phyloP scores from a whole-genome alignment of 2,329 filamentous ascomycete genomes.

The Knufia petricola region DNA sequence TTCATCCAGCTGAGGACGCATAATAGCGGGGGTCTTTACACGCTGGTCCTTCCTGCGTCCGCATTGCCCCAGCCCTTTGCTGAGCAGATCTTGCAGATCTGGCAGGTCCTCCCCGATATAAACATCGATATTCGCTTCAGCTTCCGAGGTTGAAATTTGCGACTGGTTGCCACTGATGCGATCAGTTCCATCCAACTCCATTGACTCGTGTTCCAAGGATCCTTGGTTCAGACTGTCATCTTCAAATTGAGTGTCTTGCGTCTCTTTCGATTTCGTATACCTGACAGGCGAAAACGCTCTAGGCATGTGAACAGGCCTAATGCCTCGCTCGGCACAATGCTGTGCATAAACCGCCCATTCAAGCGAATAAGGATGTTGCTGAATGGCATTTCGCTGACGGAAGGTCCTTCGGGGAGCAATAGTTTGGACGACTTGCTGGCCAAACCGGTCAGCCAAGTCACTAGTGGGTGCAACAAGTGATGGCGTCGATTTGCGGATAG shows the following conservation, averaged over 20 bases:
- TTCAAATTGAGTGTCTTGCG: constrained; percentile 22
- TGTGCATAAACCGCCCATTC: constrained; percentile 37
- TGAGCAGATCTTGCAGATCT: background rate
- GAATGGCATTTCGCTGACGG: constrained; percentile 39
- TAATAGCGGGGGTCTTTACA: background rate
- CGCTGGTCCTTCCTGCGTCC: background rate
- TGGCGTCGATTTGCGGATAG: too few relatives aligned
- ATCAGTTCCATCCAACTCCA: background rate
- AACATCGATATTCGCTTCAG: background rate
- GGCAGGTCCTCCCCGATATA: background rate
- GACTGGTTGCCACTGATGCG: background rate
- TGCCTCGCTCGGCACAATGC: constrained; percentile 32
- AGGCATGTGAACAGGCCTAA: constrained; percentile 32
- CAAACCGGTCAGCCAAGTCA: too few relatives aligned
- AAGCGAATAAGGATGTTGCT: constrained; percentile 39
- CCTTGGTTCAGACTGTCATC: constrained; percentile 26
- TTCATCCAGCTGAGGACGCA: background rate
- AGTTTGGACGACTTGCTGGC: constrained; percentile 15
- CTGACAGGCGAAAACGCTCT: constrained; percentile 9
- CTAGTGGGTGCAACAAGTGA: too few relatives aligned
- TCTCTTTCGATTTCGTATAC: constrained; percentile 10
- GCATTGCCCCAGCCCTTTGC: background rate
- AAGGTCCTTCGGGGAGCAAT: constrained; percentile 20
- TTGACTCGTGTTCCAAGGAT: background rate
- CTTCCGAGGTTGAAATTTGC: background rate